Evolutionary conservation across 2,329 filamentous ascomycete genomes (phyloP).

Genomic region (Trichophyton simii): DNA sequence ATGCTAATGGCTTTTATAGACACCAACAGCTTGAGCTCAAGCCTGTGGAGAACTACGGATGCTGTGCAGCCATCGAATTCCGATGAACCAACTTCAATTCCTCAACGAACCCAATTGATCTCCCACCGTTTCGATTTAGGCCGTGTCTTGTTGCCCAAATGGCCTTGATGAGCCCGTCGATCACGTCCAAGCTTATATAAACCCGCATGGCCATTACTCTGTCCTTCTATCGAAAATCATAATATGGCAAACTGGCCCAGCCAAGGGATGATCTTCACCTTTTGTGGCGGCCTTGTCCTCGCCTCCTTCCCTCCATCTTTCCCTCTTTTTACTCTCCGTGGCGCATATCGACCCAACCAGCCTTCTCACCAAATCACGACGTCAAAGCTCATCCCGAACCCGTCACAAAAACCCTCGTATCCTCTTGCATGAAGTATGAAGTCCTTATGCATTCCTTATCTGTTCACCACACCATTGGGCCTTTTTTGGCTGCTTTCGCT

Average conservation of each 20-base stretch:
- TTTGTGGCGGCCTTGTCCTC: not conserved
- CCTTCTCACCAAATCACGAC: not conserved
- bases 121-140: not conserved
- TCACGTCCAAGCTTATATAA: not conserved
- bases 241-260: not conserved
- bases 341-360: not conserved
- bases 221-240: not conserved
- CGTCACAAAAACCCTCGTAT: not conserved
- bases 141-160: not conserved
- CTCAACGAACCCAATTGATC: not conserved
- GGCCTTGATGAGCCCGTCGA: not conserved
- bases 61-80: conserved; percentile 79
- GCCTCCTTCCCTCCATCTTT: not conserved
- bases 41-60: conserved; percentile 74
- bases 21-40: conserved; percentile 88
- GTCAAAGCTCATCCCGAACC: not conserved
- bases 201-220: not conserved
- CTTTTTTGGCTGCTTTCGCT: not conserved
- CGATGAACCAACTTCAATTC: conserved; percentile 38
- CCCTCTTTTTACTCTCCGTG: not conserved
- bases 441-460: not conserved
- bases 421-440: not conserved
- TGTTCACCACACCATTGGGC: not conserved
- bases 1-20: conserved; percentile 33
- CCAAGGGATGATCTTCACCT: not conserved